These are phyloP conservation scores for Nicotiana knightiana DNA, from an alignment of 257 asterid genomes.

Conservation along the genomic window DNA sequence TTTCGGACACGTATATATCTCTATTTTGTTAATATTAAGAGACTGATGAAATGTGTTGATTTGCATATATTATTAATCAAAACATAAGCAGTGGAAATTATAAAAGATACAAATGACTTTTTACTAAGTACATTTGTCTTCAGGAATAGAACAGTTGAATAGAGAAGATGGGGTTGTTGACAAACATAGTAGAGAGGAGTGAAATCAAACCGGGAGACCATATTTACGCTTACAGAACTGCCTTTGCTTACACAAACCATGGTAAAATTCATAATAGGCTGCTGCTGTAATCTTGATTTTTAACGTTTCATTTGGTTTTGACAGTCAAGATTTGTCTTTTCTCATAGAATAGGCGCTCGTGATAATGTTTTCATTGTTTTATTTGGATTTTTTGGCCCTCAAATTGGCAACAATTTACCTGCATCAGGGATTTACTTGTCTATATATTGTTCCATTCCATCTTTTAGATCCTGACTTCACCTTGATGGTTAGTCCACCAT, in stretches of 20 bases:
- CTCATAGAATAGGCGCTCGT: background rate
- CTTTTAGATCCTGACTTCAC: too few species aligned
- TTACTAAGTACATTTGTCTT: background rate
- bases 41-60: too few species aligned
- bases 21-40: too few species aligned
- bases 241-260: slow-evolving; percentile 74
- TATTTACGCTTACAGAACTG: slow-evolving; percentile 80
- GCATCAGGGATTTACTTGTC: background rate
- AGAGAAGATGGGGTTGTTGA: slow-evolving; percentile 57
- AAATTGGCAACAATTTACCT: background rate
- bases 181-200: slow-evolving; percentile 63
- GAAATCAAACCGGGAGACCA: slow-evolving; percentile 82
- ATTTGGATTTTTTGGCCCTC: background rate
- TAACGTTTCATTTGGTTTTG: background rate
- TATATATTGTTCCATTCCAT: too few species aligned
- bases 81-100: too few species aligned
- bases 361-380: background rate
- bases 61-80: too few species aligned
- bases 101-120: background rate
- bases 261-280: slow-evolving; percentile 29
- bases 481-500: too few species aligned
- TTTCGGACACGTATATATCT: too few species aligned
- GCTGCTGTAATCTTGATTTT: background rate
- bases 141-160: background rate
- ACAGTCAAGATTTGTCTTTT: background rate